Conservation (phyloP, 202 grass and related monocot genomes). For the Tripidium arundinaceum region DNA sequence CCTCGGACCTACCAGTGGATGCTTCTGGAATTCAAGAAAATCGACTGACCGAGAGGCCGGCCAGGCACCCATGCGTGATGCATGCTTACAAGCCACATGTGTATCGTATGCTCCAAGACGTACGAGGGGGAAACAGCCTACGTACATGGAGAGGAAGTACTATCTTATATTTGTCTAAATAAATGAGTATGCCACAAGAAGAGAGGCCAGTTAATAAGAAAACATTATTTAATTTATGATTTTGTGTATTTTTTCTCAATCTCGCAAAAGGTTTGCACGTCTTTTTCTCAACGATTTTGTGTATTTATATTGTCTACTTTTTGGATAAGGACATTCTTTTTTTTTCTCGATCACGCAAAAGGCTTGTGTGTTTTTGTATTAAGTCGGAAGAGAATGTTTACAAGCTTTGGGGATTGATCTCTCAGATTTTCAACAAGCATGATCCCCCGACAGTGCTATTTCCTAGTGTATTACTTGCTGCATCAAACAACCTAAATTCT, state of each 20-base stretch:
- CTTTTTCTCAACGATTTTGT: neutral
- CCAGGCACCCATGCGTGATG: neutral
- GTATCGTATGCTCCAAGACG: neutral
- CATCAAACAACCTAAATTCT: no score
- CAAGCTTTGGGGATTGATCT: no score
- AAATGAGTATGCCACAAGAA: neutral
- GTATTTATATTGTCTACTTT: neutral
- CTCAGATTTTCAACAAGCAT: no score
- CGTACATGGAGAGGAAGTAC: neutral
- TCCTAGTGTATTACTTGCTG: no score
- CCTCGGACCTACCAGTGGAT: constrained; percentile 23
- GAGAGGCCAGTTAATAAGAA: neutral
- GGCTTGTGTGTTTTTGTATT: no score
- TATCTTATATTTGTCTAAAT: neutral
- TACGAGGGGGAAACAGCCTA: neutral
- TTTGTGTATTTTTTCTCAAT: no score
- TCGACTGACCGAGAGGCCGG: neutral
- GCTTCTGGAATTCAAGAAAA: constrained; percentile 35
- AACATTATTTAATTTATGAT: neutral
- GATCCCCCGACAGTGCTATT: no score
- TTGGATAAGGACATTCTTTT: no score
- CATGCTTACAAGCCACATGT: neutral
- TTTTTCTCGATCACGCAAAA: no score
- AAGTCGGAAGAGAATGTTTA: no score
- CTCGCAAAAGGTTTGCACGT: no score